These are phyloP conservation scores for Lasiosphaeris hirsuta DNA, from an alignment of 495 filamentous ascomycete species.

Conservation along the genomic window DNA sequence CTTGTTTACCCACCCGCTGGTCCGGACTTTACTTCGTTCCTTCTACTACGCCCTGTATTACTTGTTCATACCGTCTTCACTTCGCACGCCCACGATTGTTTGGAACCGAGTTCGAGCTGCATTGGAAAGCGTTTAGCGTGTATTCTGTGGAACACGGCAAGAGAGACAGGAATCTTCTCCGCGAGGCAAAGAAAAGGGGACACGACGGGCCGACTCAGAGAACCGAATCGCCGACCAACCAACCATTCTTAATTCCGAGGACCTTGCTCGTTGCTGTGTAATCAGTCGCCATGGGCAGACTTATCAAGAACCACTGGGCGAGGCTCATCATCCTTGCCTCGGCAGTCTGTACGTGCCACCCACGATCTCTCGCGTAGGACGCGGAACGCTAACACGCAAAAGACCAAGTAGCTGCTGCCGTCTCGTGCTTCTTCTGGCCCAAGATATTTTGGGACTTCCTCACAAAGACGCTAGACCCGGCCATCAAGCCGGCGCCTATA, in stretches of 20 bases:
- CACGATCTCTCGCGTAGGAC: not conserved
- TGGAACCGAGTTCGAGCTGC: not conserved
- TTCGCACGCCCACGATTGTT: conserved; percentile 19
- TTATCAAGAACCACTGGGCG: conserved; percentile 99
- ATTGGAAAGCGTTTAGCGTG: conserved; percentile 3
- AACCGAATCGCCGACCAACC: not conserved
- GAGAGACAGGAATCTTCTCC: conserved; percentile 21
- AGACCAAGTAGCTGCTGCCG: conserved; percentile 80
- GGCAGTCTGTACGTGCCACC: conserved; percentile 65
- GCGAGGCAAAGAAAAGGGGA: conserved; percentile 1
- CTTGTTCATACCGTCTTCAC: conserved; percentile 19
- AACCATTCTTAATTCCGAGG: conserved; percentile 13
- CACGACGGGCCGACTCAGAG: not conserved
- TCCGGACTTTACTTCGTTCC: conserved; percentile 42
- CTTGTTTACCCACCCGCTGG: conserved; percentile 34
- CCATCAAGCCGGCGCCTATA: conserved; percentile 81
- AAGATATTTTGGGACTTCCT: conserved; percentile 98
- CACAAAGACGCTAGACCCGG: conserved; percentile 83
- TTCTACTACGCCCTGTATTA: conserved; percentile 29
- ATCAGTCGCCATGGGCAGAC: conserved; percentile 71
- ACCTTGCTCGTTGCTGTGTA: not conserved
- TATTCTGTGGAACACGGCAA: conserved; percentile 25
- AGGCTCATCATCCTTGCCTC: conserved; percentile 86
- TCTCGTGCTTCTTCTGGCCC: conserved; percentile 95
- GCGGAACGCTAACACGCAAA: conserved; percentile 15